Percentiles rank a stretch among this genome's conserved stretches.
phyloP scores from a whole-genome alignment of 2,329 filamentous ascomycete genomes.

The Aspergillus intermedius region DNA sequence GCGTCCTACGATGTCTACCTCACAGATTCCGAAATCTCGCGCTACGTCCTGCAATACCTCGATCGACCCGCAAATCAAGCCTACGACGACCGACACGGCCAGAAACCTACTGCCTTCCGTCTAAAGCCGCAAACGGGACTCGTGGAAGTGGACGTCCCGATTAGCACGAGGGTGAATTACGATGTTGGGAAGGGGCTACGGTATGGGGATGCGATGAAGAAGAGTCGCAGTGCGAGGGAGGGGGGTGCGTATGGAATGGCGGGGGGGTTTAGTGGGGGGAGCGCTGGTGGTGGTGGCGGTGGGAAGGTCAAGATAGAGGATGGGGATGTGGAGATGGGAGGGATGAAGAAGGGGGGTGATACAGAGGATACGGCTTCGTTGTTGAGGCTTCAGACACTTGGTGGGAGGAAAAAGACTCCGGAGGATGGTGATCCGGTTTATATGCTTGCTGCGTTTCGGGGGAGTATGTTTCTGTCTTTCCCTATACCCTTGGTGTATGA shows the following conservation, averaged over 20 bases:
- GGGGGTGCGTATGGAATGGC: conserved; percentile 66
- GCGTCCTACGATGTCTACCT: conserved; percentile 79
- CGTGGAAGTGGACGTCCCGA: conserved; percentile 84
- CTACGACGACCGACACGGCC: conserved; percentile 51
- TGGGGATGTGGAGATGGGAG: conserved; percentile 27
- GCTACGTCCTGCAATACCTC: conserved; percentile 84
- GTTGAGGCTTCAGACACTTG: conserved; percentile 73
- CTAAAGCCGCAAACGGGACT: conserved; percentile 77
- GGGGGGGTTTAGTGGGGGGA: conserved; percentile 64
- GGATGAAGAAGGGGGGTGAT: conserved; percentile 18
- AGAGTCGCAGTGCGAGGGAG: conserved; percentile 46
- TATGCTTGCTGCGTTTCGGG: conserved; percentile 87
- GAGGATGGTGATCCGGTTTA: conserved; percentile 67
- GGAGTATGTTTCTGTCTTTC: conserved; percentile 49
- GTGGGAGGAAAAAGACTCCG: conserved; percentile 67
- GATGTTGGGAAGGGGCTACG: conserved; percentile 74
- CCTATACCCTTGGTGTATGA: background rate
- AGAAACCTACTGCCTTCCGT: conserved; percentile 65
- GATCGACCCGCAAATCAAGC: conserved; percentile 57
- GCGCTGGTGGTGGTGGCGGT: conserved; percentile 27
- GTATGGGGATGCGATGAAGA: conserved; percentile 71
- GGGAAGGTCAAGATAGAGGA: conserved; percentile 18
- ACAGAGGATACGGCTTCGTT: conserved; percentile 42
- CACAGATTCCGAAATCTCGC: conserved; percentile 63
- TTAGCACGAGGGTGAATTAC: conserved; percentile 67